Base-by-base conservation (phyloP, 192 early-diverging fungal genomes). In the Powellomyces hirtus region DNA sequence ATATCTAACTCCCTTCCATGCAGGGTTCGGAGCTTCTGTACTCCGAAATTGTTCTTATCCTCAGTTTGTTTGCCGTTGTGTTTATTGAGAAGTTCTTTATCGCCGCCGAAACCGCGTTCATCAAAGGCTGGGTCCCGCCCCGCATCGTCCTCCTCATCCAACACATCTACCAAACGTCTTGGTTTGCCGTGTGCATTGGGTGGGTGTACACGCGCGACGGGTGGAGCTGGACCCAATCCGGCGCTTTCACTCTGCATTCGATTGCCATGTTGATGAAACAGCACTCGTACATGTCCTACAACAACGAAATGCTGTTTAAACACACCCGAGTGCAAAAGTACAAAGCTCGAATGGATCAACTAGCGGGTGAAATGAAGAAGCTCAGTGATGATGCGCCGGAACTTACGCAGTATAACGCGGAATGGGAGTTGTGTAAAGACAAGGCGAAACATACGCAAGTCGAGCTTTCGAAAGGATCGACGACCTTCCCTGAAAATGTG, bases 211-310 rank as follows among this genome's bases (percentile, higher is more conserved):
- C 24, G 8, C 52, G 46, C 24, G 36, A 67, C 62, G 82, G 87
- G 29, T 93, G 89, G 89, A 85, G 84, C 22, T 93, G 91, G 92
- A 86, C 90, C 8, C 94, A 98, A 75, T 86, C 87, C 6, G 90
- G 91, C 49, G 93, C 89, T 44, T 92, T 96, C 74, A 82, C 85
- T 0, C 77, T 96, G 33, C 96, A 98, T 73, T 83, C 89, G 1
- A 91, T 93, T 40, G 87, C 92, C 16, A 96, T 94, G 88, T 82
- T 96, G 74, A 94, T 98, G 94, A 98, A 98, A 70, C 85, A 93
- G 70, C 92, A 95, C 72, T 95, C 94, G n/a, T 98, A 98, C 68
- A 85, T 89, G 27, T 79, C 86, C 38, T 86, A 86, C 60, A 96
- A 94, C 74, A 86, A 86, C 27, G 88, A 90, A 10, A 74, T 93